Evolutionary conservation across 2,329 filamentous ascomycete genomes (phyloP), one percentile per base, ranked within the genome.

Genomic region (Neonectria punicea): DNA sequence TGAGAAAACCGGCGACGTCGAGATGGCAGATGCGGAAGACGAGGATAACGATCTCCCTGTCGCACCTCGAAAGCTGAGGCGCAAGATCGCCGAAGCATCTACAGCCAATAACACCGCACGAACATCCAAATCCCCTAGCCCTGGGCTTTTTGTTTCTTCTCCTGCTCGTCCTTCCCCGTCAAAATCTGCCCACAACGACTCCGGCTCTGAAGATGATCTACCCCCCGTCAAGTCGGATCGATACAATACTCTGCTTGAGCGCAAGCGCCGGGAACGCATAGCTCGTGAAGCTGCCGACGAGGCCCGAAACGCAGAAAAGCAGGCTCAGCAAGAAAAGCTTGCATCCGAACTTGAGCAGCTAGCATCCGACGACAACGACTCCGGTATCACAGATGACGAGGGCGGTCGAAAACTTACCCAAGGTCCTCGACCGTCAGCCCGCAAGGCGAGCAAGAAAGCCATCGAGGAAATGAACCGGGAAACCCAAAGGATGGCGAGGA

Each of bases 401-500:
- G 87, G 83, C 44, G 90, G 86, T n/a, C 84, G 83, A 47, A 88
- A 84, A 67, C 81, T 96, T 49, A 92, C 91, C 0, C 92, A 94
- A 74, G 83, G 87, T 43, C 84, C 86, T 28, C 89, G 91, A 4
- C 90, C 93, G 5, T 86, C 66, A 34, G 63, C 88, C 10, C 88
- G 96, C 13, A 97, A 96, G 77, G 94, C 96, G 0, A 95, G 94
- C 82, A 98, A 95, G 82, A 98, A 94, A 80, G 96, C 96, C 0
- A 78, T 98, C 46, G 93, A 98, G 76, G 95, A 98, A 71, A 98
- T 99, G 91, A 92, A 92, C 73, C 89, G 93, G 63, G 96, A 99
- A 80, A 98, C 95, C 1, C 96, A 99, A 81, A 89, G 96, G 32
- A 88, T 99, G 81, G 91, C 89, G 70, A 88, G 96, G 70, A 97